Conservation (phyloP, 1,284 basidiomycete species). For the Melanopsichium pennsylvanicum region DNA sequence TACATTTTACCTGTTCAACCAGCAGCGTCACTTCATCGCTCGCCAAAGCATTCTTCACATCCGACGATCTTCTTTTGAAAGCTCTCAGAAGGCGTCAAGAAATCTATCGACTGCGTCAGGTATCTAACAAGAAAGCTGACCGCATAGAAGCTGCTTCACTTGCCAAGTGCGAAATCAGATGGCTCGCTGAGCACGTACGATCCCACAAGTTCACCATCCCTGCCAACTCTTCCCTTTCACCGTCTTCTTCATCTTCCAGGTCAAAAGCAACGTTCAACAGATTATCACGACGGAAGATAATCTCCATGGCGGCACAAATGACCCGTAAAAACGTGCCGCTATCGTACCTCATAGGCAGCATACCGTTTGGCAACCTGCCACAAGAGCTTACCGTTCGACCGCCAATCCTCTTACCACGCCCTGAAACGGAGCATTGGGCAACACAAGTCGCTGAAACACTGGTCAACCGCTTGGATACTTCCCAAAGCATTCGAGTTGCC, state of each 20-base stretch:
- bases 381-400: conserved; percentile 25
- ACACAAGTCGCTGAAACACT: conserved; percentile 5
- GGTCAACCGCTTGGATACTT: not conserved
- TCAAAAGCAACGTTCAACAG: conserved; percentile 3
- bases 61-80: conserved; percentile 16
- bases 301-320: conserved; percentile 20
- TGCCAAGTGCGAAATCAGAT: conserved; percentile 30
- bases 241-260: not conserved
- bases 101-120: conserved; percentile 13
- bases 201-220: too few species aligned
- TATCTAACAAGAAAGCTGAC: conserved; percentile 17
- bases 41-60: conserved; percentile 14
- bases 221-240: not conserved
- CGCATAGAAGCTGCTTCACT: conserved; percentile 15
- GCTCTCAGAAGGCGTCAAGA: conserved; percentile 23
- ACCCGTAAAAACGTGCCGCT: conserved; percentile 21
- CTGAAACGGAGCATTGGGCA: conserved; percentile 43
- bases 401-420: conserved; percentile 26
- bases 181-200: conserved; percentile 33
- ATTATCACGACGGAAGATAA: conserved; percentile 10
- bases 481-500: conserved; percentile 1
- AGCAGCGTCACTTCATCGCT: not conserved
- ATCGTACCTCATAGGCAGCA: conserved; percentile 30
- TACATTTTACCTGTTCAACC: too few species aligned
- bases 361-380: conserved; percentile 26